phyloP scores from a whole-genome alignment of 192 early-diverging fungal species.

The Coemansia sp. region DNA sequence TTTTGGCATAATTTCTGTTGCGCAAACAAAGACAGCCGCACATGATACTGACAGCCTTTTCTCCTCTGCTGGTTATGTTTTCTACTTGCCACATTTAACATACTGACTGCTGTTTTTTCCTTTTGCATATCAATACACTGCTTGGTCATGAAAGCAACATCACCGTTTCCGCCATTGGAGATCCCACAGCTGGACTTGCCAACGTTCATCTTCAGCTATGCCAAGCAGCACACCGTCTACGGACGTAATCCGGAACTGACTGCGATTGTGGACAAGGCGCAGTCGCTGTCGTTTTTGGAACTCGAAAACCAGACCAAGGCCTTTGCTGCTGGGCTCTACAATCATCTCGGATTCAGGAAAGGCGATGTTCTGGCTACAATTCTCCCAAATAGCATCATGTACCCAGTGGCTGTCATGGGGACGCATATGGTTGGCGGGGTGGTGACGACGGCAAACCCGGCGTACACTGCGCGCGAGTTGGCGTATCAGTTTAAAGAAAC shows the following conservation, averaged over 20 bases:
- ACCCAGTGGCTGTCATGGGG: constrained; percentile 63
- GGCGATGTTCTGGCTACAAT: constrained; percentile 72
- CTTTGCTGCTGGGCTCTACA: constrained; percentile 47
- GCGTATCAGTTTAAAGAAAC: constrained; percentile 74
- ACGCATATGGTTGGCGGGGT: constrained; percentile 66
- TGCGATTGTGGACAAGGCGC: constrained; percentile 18
- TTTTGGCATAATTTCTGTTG: background rate
- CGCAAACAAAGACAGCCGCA: background rate
- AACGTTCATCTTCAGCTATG: constrained; percentile 37
- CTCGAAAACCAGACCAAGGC: constrained; percentile 23
- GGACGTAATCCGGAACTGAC: constrained; percentile 32
- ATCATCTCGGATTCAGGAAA: constrained; percentile 58
- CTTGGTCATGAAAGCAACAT: constrained; percentile 41
- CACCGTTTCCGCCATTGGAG: constrained; percentile 20
- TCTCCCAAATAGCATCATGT: constrained; percentile 68
- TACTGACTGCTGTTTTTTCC: background rate
- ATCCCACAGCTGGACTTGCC: constrained; percentile 46
- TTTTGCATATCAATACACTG: background rate
- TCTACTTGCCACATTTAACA: background rate
- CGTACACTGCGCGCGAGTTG: constrained; percentile 77
- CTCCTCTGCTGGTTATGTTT: background rate
- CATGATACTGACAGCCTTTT: background rate
- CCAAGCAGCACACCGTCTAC: constrained; percentile 29
- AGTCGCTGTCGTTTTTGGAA: constrained; percentile 31
- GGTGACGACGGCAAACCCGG: constrained; percentile 77